phyloP scores from a whole-genome alignment of 441 rosid species.

The Populus hybrid region DNA sequence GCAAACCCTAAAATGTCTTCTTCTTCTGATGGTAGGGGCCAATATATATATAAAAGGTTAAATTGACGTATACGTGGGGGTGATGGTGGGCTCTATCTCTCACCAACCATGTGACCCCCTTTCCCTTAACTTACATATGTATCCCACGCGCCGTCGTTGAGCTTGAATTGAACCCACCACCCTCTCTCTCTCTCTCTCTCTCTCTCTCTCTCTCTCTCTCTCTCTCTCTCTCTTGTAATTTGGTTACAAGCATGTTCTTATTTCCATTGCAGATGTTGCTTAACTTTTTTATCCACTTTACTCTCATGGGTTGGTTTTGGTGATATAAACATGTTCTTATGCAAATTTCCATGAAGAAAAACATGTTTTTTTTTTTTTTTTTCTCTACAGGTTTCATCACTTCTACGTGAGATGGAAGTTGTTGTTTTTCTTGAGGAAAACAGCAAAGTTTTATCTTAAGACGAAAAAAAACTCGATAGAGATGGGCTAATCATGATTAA shows the following conservation, averaged over 20 bases:
- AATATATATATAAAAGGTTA: no score
- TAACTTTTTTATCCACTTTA: no score
- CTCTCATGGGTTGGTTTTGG: not conserved
- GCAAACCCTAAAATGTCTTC: not conserved
- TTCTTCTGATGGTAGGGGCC: not conserved
- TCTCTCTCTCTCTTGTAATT: not conserved
- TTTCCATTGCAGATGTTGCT: not conserved
- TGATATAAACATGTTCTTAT: constrained; percentile 3
- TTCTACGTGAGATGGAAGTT: no score
- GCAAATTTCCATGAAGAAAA: not conserved
- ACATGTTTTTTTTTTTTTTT: no score
- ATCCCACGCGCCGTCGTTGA: no score
- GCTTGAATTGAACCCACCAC: not conserved
- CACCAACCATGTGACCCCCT: constrained; percentile 19
- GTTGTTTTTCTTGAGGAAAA: no score
- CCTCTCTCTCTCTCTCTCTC: not conserved
- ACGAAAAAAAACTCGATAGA: no score
- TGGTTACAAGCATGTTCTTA: not conserved
- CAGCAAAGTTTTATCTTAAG: no score
- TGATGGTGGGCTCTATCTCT: constrained; percentile 9
- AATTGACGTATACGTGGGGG: constrained; percentile 3
- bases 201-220: not conserved
- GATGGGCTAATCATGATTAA: no score
- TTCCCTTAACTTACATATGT: not conserved
- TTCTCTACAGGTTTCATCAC: no score